A percentile compares a stretch with the other conserved stretches of the same genome.
Conservation (phyloP, 805 yeast genomes). For the Candida hungchunana region DNA sequence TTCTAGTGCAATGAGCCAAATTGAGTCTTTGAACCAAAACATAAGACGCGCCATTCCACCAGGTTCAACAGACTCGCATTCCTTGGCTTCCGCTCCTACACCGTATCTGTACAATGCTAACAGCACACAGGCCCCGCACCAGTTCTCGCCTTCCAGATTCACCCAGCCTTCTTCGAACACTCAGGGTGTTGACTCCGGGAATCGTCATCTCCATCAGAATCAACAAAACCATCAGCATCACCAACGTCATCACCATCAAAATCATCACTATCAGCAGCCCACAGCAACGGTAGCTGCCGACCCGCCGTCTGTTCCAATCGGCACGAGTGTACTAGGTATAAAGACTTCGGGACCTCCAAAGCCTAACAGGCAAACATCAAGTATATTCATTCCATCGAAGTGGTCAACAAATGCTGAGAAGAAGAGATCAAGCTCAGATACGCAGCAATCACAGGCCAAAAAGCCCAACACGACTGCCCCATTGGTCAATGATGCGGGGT, state of each 20-base stretch:
- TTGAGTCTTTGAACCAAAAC: slow-evolving; percentile 4
- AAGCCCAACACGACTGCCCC: neutral
- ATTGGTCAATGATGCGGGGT: neutral
- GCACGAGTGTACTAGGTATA: slow-evolving; percentile 8
- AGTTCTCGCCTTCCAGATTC: too few relatives aligned
- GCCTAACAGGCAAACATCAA: slow-evolving; percentile 1
- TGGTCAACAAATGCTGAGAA: slow-evolving; percentile 6
- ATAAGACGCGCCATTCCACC: slow-evolving; percentile 1
- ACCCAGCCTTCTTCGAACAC: too few relatives aligned
- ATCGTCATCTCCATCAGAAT: too few relatives aligned
- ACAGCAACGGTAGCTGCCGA: neutral
- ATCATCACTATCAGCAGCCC: neutral
- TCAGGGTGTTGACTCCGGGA: too few relatives aligned
- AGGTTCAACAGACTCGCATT: neutral
- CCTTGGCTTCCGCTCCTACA: neutral
- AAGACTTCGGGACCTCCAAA: slow-evolving; percentile 3
- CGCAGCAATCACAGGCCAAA: neutral
- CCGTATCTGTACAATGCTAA: neutral
- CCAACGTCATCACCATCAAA: slow-evolving; percentile 8
- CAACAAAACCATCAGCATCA: too few relatives aligned
- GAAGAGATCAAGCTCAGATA: slow-evolving; percentile 8
- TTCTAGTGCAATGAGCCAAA: slow-evolving; percentile 13
- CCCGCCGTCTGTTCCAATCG: slow-evolving; percentile 2
- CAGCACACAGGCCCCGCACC: too few relatives aligned
- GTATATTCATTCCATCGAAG: slow-evolving; percentile 13